These are phyloP conservation scores for Boletus pseudo-olivaceus DNA, from an alignment of 768 basidiomycete genomes.

Conservation along the genomic window DNA sequence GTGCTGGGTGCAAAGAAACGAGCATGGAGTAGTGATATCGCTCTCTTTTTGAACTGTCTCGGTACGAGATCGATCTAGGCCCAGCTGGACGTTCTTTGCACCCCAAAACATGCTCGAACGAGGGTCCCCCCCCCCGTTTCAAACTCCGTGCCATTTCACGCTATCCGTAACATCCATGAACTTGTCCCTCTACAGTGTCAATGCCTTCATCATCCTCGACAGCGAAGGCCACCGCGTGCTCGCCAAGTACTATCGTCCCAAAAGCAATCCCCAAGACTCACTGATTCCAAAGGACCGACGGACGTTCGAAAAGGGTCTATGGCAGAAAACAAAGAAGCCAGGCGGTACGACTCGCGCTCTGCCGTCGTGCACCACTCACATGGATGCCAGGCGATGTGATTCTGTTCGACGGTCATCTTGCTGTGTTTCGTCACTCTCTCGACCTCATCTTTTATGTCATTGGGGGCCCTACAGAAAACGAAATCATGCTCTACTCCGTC, in stretches of 20 bases:
- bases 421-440: slow-evolving; percentile 89
- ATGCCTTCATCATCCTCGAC: slow-evolving; percentile 89
- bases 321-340: slow-evolving; percentile 92
- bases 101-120: slow-evolving; percentile 15
- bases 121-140: slow-evolving; percentile 7
- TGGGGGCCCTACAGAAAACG: slow-evolving; percentile 85
- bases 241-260: slow-evolving; percentile 91
- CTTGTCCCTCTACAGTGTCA: slow-evolving; percentile 82
- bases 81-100: slow-evolving; percentile 2
- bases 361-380: background rate
- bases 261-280: slow-evolving; percentile 40
- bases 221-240: slow-evolving; percentile 93
- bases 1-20: slow-evolving; percentile 47
- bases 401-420: slow-evolving; percentile 84
- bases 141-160: slow-evolving; percentile 17
- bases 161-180: slow-evolving; percentile 42
- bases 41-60: slow-evolving; percentile 19
- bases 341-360: slow-evolving; percentile 56
- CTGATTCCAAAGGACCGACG: slow-evolving; percentile 82
- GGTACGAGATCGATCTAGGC: slow-evolving; percentile 14
- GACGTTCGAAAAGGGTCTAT: slow-evolving; percentile 92
- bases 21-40: slow-evolving; percentile 14
- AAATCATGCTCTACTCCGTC: slow-evolving; percentile 90
- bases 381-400: slow-evolving; percentile 78
- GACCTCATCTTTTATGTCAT: slow-evolving; percentile 96